Conservation (phyloP, 495 filamentous ascomycete genomes). For the Podospora sp. region DNA sequence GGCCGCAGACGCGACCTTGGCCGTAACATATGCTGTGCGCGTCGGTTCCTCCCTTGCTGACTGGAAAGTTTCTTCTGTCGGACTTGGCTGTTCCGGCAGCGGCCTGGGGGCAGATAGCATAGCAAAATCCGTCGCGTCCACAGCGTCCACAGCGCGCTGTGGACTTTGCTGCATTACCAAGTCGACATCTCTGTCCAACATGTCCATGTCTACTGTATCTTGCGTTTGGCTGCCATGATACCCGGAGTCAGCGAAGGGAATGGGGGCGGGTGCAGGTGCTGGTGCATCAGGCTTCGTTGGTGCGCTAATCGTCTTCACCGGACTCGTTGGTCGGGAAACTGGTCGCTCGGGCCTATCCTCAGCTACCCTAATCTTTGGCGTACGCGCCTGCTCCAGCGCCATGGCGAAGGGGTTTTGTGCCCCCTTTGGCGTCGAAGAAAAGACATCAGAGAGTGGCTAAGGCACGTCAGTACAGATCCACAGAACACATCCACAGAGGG, state of each 20-base stretch:
- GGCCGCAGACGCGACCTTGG: constrained; percentile 16
- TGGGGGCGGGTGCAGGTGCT: constrained; percentile 22
- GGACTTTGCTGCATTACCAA: constrained; percentile 18
- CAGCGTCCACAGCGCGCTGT: constrained; percentile 18
- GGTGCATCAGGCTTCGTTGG: constrained; percentile 25
- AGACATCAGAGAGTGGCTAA: constrained; percentile 83
- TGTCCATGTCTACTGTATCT: constrained; percentile 41
- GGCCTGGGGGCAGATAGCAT: constrained; percentile 16
- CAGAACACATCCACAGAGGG: constrained; percentile 8
- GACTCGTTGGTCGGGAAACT: constrained; percentile 34
- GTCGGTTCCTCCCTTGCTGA: constrained; percentile 64
- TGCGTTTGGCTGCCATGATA: constrained; percentile 71
- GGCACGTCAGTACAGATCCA: not conserved
- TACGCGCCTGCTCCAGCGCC: constrained; percentile 36
- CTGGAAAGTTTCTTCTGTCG: constrained; percentile 54
- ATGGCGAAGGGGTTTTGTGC: constrained; percentile 50
- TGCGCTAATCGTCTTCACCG: constrained; percentile 25
- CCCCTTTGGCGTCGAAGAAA: constrained; percentile 56
- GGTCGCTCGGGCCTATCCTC: constrained; percentile 30
- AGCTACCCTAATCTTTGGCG: constrained; percentile 44
- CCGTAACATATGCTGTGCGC: constrained; percentile 14
- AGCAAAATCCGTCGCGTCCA: constrained; percentile 26
- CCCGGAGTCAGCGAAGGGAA: constrained; percentile 66
- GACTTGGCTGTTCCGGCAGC: constrained; percentile 25
- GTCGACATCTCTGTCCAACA: constrained; percentile 23